Conservation (phyloP, 2,329 filamentous ascomycete species). For the Orbilia quercus region DNA sequence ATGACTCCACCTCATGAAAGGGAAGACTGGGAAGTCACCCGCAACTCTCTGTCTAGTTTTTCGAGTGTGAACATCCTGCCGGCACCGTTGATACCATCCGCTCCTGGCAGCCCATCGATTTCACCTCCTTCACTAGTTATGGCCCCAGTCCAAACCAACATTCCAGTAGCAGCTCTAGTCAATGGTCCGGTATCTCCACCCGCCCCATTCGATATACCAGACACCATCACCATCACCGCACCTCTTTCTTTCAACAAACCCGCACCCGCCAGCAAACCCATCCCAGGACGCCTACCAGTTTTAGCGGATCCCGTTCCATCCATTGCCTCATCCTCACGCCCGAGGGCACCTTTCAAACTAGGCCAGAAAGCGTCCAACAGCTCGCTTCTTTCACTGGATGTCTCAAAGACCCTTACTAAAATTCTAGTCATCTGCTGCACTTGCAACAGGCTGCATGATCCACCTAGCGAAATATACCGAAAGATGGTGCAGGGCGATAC, state of each 20-base stretch:
- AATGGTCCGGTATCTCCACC: not conserved
- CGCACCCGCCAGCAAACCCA: conserved; percentile 11
- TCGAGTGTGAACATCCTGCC: conserved; percentile 21
- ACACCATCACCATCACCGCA: not conserved
- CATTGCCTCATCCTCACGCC: conserved; percentile 3
- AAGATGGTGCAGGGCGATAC: conserved; percentile 41
- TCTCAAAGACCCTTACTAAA: conserved; percentile 43
- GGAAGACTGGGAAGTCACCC: conserved; percentile 47
- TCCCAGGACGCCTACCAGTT: conserved; percentile 42
- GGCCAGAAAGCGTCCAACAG: conserved; percentile 36
- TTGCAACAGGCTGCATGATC: conserved; percentile 53
- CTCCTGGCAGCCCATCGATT: conserved; percentile 21
- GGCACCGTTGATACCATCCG: conserved; percentile 3
- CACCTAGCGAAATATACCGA: conserved; percentile 51
- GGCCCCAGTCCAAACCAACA: not conserved
- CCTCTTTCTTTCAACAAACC: conserved; percentile 1
- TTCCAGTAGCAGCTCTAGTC: too few relatives aligned
- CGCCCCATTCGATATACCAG: not conserved
- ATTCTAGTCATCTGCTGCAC: conserved; percentile 44
- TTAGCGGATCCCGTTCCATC: conserved; percentile 10
- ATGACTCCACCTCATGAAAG: conserved; percentile 55
- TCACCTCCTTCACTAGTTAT: conserved; percentile 3
- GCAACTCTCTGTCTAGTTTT: conserved; percentile 40
- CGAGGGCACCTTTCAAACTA: conserved; percentile 19
- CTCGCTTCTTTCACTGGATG: conserved; percentile 47